Base-by-base conservation (phyloP, 208 protist species). In the Crithidia sp. region DNA sequence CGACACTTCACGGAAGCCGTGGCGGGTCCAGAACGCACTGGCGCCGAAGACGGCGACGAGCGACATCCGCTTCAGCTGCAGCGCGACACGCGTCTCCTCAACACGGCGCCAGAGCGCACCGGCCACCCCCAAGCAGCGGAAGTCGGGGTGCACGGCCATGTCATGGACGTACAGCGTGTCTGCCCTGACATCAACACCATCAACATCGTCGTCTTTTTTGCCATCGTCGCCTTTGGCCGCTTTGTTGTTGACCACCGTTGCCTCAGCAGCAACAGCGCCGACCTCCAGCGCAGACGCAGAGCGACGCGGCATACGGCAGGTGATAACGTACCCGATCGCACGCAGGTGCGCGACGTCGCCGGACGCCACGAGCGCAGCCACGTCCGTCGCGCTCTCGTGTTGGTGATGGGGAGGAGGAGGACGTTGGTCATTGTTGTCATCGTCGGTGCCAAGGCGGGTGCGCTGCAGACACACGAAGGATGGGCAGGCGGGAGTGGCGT, bases 121-220 rank as follows among this genome's bases (percentile, higher is more conserved):
- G 16, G 76, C 76, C 28, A 76, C 58, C 5, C 63, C 67, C 5
- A 58, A 28, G 2, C 71, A 70, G 47, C 71, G 77, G n/a, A 58
- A 70, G 13, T 74, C 65, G 2, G 77, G 71, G 50, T 74, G 65
- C 10, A 82, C 70, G 2, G 77, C 77, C n/a, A 81, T 57, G 60
- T 81, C 76, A 61, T 81, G 76, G 5, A 81, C 36, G 70, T 76
- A 81, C 3, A 81, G 47, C n/a, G 76, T 81, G 45, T 81, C 76
- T 9, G 55, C 59, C 39, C 5, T 62, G 37, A 28, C 28, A 28
- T 28, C 28, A 28, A 28, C 28, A 28, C 28, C 28, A 28, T 28
- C 28, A 28, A 28, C 28, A 28, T 28, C 28, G 1, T 28, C 28
- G 28, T 28, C 28, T 28, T 28, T 28, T 28, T 28, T 28, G 28